phyloP scores from a whole-genome alignment of 2,329 filamentous ascomycete species.

The Cladorrhinum sp. region DNA sequence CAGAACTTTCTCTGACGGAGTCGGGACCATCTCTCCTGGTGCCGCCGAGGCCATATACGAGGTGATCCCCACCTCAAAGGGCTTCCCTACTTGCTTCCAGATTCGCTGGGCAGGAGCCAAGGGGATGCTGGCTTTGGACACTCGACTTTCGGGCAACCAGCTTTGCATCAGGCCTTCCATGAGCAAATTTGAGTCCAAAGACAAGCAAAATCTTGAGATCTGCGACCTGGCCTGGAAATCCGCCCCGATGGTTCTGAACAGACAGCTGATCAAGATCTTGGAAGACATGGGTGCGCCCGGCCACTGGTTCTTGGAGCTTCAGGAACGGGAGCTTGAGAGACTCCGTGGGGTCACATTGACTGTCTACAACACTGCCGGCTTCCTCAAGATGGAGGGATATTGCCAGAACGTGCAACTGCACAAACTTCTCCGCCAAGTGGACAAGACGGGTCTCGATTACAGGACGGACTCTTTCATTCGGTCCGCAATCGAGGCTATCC shows the following conservation, averaged over 20 bases:
- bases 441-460: slow-evolving; percentile 61
- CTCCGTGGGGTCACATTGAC: slow-evolving; percentile 59
- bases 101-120: slow-evolving; percentile 73
- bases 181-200: slow-evolving; percentile 68
- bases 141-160: slow-evolving; percentile 52
- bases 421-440: slow-evolving; percentile 58
- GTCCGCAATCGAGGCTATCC: slow-evolving; percentile 65
- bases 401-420: slow-evolving; percentile 59
- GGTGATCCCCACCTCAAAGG: slow-evolving; percentile 45
- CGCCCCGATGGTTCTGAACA: slow-evolving; percentile 69
- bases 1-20: slow-evolving; percentile 74
- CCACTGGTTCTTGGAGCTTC: slow-evolving; percentile 61
- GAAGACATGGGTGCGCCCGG: slow-evolving; percentile 68
- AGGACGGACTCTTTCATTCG: slow-evolving; percentile 66
- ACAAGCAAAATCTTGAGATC: slow-evolving; percentile 61
- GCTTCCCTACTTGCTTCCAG: slow-evolving; percentile 65
- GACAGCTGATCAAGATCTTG: slow-evolving; percentile 79
- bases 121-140: slow-evolving; percentile 73
- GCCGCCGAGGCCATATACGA: slow-evolving; percentile 61
- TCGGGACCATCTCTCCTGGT: slow-evolving; percentile 66
- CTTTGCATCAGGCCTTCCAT: slow-evolving; percentile 70
- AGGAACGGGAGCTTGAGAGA: slow-evolving; percentile 58
- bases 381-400: slow-evolving; percentile 61
- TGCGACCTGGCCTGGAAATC: slow-evolving; percentile 67
- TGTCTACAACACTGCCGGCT: slow-evolving; percentile 60